phyloP scores from a whole-genome alignment of 2,329 filamentous ascomycete genomes.

The Huntiella moniliformis region DNA sequence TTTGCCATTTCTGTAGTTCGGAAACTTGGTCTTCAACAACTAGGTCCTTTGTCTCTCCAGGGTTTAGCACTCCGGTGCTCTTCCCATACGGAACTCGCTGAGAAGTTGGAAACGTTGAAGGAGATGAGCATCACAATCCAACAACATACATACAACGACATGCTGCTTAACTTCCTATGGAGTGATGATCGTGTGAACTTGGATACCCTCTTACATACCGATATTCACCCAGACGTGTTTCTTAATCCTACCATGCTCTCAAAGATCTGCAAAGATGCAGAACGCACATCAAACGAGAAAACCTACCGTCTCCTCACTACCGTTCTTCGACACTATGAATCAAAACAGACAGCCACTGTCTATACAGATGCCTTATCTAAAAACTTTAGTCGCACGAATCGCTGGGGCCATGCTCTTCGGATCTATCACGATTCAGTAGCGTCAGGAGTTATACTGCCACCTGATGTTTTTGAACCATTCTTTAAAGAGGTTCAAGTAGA shows the following conservation, averaged over 20 bases:
- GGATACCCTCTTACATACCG: conserved; percentile 25
- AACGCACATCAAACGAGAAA: conserved; percentile 18
- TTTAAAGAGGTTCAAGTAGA: conserved; percentile 3
- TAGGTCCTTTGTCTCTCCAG: conserved; percentile 61
- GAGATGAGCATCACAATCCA: conserved; percentile 39
- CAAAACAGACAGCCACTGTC: conserved; percentile 12
- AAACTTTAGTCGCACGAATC: conserved; percentile 16
- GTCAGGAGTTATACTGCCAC: background rate
- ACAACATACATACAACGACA: conserved; percentile 18
- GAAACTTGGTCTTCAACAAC: conserved; percentile 49
- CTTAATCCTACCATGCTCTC: conserved; percentile 26
- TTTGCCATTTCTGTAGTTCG: conserved; percentile 50
- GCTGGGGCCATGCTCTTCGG: conserved; percentile 15
- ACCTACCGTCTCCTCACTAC: conserved; percentile 26
- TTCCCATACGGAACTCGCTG: conserved; percentile 4
- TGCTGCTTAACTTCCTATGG: conserved; percentile 24
- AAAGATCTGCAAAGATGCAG: conserved; percentile 17
- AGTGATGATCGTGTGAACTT: conserved; percentile 14
- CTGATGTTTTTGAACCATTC: conserved; percentile 5
- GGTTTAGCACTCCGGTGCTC: conserved; percentile 46
- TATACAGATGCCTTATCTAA: conserved; percentile 15
- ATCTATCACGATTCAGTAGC: conserved; percentile 4
- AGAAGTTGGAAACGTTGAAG: background rate
- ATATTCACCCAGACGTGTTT: conserved; percentile 37
- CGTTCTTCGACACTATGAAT: conserved; percentile 19